phyloP scores from a whole-genome alignment of 768 basidiomycete genomes.

The Termitomyces heimii region DNA sequence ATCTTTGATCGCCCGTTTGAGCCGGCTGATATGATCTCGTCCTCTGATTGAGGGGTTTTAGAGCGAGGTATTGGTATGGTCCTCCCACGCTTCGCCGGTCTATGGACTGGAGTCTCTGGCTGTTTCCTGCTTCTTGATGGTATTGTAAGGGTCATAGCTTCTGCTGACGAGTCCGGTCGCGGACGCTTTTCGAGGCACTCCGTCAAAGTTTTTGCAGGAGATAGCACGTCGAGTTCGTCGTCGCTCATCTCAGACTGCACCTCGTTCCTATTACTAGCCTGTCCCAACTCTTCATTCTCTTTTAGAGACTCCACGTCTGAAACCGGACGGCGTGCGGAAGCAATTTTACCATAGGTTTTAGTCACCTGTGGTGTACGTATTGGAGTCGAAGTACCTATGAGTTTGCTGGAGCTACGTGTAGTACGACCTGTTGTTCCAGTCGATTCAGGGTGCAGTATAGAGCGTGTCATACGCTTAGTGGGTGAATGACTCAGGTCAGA shows the following conservation, averaged over 20 bases:
- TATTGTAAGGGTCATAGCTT: not conserved
- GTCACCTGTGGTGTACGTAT: constrained; percentile 2
- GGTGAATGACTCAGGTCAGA: constrained; percentile 17
- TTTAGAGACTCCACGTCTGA: not conserved
- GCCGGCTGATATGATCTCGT: not conserved
- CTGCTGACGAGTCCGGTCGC: not conserved
- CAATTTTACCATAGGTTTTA: constrained; percentile 9
- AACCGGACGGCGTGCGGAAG: not conserved
- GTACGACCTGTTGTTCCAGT: not conserved
- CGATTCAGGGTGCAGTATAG: not conserved
- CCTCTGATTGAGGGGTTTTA: not conserved
- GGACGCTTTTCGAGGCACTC: not conserved
- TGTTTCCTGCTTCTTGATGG: not conserved
- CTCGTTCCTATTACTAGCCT: not conserved
- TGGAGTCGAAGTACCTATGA: not conserved
- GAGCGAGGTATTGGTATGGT: not conserved
- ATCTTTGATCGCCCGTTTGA: not conserved
- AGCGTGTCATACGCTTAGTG: constrained; percentile 27
- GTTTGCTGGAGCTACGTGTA: constrained; percentile 1
- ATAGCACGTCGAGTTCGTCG: constrained; percentile 20
- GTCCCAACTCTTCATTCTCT: constrained; percentile 3
- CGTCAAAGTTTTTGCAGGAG: constrained; percentile 9
- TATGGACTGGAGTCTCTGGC: constrained; percentile 1
- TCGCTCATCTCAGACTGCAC: constrained; percentile 9
- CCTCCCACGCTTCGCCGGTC: not conserved